phyloP scores from a whole-genome alignment of 768 basidiomycete species.

The Suillus ampliporus region DNA sequence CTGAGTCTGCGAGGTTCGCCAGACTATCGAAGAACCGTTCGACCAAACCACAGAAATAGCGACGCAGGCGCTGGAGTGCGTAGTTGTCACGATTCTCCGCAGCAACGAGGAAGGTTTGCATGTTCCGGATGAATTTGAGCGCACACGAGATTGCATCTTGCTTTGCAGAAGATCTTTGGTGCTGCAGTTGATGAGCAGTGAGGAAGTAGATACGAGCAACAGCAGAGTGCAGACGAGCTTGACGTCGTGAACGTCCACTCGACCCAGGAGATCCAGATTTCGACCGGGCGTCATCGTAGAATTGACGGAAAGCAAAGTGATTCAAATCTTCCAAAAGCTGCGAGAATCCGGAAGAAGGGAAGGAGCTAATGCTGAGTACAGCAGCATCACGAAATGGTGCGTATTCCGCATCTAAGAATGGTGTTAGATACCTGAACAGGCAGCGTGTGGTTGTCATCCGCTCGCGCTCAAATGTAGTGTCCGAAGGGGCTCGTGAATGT shows the following conservation, averaged over 20 bases:
- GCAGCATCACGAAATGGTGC: slow-evolving; percentile 84
- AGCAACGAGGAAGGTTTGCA: slow-evolving; percentile 75
- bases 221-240: slow-evolving; percentile 82
- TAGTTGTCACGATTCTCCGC: slow-evolving; percentile 76
- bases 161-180: slow-evolving; percentile 69
- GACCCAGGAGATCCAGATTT: slow-evolving; percentile 52
- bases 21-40: slow-evolving; percentile 85
- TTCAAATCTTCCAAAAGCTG: slow-evolving; percentile 86
- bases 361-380: slow-evolving; percentile 87
- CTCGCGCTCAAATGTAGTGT: slow-evolving; percentile 79
- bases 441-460: slow-evolving; percentile 82
- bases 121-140: slow-evolving; percentile 86
- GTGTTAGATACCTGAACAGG: slow-evolving; percentile 83
- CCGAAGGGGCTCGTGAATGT: slow-evolving; percentile 72
- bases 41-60: slow-evolving; percentile 90
- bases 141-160: slow-evolving; percentile 79
- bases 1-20: slow-evolving; percentile 70
- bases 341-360: slow-evolving; percentile 77
- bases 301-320: slow-evolving; percentile 77
- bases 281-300: slow-evolving; percentile 70
- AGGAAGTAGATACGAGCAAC: slow-evolving; percentile 89
- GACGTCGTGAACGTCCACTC: slow-evolving; percentile 66
- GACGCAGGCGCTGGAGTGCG: slow-evolving; percentile 78
- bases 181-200: slow-evolving; percentile 77
- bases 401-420: slow-evolving; percentile 88